phyloP scores from a whole-genome alignment of 257 asterid genomes.

The Ajuga chamaepitys region DNA sequence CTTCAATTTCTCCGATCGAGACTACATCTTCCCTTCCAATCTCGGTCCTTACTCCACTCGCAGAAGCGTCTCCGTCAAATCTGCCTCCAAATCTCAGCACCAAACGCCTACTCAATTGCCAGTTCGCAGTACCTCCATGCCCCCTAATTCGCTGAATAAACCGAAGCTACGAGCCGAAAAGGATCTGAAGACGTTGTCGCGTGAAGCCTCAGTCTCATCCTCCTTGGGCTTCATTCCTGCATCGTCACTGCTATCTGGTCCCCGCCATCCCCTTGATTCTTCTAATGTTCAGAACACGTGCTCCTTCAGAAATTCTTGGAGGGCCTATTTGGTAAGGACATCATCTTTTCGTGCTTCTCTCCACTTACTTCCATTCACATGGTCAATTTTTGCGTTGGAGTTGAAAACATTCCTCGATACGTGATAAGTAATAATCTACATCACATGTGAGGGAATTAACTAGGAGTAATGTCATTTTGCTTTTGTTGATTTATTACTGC shows the following conservation, averaged over 20 bases:
- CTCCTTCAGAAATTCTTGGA: constrained; percentile 32
- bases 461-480: too few relatives aligned
- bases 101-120: constrained; percentile 28
- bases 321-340: constrained; percentile 38
- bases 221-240: constrained; percentile 34
- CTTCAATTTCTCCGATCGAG: constrained; percentile 76
- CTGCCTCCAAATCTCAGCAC: constrained; percentile 33
- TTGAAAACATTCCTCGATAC: too few relatives aligned
- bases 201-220: constrained; percentile 39
- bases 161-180: constrained; percentile 53
- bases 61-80: constrained; percentile 40
- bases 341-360: not conserved
- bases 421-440: too few relatives aligned
- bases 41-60: constrained; percentile 85
- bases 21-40: constrained; percentile 82
- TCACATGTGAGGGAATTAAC: too few relatives aligned
- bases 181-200: constrained; percentile 52
- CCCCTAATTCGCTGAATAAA: constrained; percentile 33
- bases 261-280: constrained; percentile 26
- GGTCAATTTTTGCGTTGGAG: too few relatives aligned
- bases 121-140: constrained; percentile 42
- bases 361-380: not conserved
- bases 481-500: not conserved
- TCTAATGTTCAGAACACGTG: constrained; percentile 20
- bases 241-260: constrained; percentile 15